These are phyloP conservation scores for Trichoderma harzianum DNA, from an alignment of 2,329 filamentous ascomycete genomes.

Conservation along the genomic window DNA sequence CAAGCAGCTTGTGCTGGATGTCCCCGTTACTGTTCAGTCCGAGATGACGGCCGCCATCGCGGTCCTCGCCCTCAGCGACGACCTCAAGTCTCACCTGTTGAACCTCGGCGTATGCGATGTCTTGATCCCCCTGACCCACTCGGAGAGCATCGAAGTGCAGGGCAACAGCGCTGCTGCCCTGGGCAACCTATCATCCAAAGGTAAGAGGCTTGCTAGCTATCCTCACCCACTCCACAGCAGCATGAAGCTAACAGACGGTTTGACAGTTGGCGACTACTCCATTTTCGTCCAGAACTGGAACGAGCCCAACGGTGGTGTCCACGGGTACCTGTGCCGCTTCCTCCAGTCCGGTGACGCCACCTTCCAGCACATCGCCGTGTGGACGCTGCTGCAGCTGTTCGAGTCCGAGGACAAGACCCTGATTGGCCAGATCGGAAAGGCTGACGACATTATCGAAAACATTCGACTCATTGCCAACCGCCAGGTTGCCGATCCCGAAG, in stretches of 20 bases:
- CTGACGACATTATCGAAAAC: constrained; percentile 87
- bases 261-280: constrained; percentile 85
- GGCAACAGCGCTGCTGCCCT: constrained; percentile 95
- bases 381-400: constrained; percentile 91
- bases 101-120: constrained; percentile 95
- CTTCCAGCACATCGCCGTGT: constrained; percentile 98
- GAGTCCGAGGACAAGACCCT: constrained; percentile 91
- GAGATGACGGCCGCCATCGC: constrained; percentile 99
- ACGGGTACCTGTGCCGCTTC: constrained; percentile 91
- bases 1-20: constrained; percentile 91
- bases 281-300: constrained; percentile 95
- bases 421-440: constrained; percentile 84
- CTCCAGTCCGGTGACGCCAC: constrained; percentile 91
- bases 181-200: constrained; percentile 95
- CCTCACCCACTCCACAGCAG: neutral
- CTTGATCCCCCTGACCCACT: constrained; percentile 90
- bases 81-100: constrained; percentile 86
- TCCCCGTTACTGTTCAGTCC: constrained; percentile 90
- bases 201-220: constrained; percentile 46
- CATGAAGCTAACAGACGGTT: neutral
- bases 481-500: constrained; percentile 79
- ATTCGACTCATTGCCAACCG: constrained; percentile 89
- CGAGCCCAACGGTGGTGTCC: constrained; percentile 88
- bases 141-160: constrained; percentile 94
- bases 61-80: constrained; percentile 90